Conservation (phyloP, 2,329 filamentous ascomycete species). For the Fusarium coffeatum region DNA sequence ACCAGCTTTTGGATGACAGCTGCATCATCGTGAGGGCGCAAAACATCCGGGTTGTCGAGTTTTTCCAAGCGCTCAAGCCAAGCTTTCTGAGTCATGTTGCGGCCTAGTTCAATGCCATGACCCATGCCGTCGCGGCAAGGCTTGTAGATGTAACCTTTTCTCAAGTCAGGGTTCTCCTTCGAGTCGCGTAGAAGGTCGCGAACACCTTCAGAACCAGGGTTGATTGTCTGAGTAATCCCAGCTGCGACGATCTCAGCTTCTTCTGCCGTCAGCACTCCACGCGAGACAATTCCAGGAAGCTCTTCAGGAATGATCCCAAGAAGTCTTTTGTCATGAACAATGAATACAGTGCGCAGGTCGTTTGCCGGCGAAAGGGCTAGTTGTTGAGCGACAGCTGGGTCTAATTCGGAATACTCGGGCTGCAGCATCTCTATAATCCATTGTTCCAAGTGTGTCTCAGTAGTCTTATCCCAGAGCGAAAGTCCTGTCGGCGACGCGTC, state of each 20-base stretch:
- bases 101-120: constrained; percentile 14
- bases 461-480: constrained; percentile 3
- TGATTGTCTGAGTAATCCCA: constrained; percentile 17
- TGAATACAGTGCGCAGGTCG: constrained; percentile 28
- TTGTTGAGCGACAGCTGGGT: constrained; percentile 15
- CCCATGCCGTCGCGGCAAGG: constrained; percentile 30
- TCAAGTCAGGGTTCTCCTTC: background rate
- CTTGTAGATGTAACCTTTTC: constrained; percentile 16
- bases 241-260: constrained; percentile 9
- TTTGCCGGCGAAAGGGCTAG: constrained; percentile 19
- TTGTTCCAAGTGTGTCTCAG: background rate
- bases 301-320: constrained; percentile 29
- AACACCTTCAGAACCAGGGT: constrained; percentile 7
- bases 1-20: constrained; percentile 30
- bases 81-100: constrained; percentile 13
- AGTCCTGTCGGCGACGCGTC: background rate
- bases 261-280: constrained; percentile 16
- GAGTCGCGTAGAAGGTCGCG: background rate
- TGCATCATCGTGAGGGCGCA: constrained; percentile 16
- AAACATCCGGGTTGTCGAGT: constrained; percentile 6
- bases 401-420: constrained; percentile 17
- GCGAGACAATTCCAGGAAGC: constrained; percentile 13
- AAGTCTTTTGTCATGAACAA: constrained; percentile 31
- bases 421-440: constrained; percentile 31
- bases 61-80: constrained; percentile 14